Conservation (phyloP, 176 grass and related monocot genomes). For the Aechmea fasciata region DNA sequence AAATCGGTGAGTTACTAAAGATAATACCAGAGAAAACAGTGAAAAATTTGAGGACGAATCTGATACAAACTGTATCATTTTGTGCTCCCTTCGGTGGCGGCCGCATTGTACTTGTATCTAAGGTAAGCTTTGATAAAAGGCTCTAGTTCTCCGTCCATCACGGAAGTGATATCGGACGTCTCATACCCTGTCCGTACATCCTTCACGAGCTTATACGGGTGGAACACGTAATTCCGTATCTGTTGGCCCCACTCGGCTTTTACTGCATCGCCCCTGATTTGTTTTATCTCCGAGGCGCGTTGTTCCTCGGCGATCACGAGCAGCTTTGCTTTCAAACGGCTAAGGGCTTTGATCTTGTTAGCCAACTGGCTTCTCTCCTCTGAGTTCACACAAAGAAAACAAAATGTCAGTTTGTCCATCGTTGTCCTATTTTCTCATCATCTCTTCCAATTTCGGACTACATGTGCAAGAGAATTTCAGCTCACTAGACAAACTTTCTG, state of each 20-base stretch:
- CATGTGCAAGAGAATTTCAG: too few relatives aligned
- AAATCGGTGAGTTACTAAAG: not conserved
- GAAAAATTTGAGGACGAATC: not conserved
- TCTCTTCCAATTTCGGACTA: too few relatives aligned
- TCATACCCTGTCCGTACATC: constrained; percentile 69
- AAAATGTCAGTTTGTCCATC: constrained; percentile 9
- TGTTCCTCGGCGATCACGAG: constrained; percentile 82
- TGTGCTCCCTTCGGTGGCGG: constrained; percentile 20
- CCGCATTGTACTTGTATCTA: constrained; percentile 43
- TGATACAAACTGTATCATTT: not conserved
- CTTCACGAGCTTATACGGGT: constrained; percentile 96
- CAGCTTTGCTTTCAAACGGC: constrained; percentile 77
- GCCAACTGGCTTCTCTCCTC: constrained; percentile 87
- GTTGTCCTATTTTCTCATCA: too few relatives aligned
- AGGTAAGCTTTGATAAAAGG: constrained; percentile 78
- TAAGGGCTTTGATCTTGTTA: constrained; percentile 87
- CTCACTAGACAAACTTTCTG: too few relatives aligned
- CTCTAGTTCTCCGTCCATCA: constrained; percentile 83
- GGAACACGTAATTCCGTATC: constrained; percentile 97
- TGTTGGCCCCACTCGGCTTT: constrained; percentile 98
- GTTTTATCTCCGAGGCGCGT: constrained; percentile 85
- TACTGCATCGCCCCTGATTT: constrained; percentile 82
- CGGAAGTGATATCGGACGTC: constrained; percentile 53
- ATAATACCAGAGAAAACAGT: not conserved
- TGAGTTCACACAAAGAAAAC: constrained; percentile 7